These are phyloP conservation scores for Stenocarpella maydis DNA, from an alignment of 2,329 filamentous ascomycete genomes.

Conservation along the genomic window DNA sequence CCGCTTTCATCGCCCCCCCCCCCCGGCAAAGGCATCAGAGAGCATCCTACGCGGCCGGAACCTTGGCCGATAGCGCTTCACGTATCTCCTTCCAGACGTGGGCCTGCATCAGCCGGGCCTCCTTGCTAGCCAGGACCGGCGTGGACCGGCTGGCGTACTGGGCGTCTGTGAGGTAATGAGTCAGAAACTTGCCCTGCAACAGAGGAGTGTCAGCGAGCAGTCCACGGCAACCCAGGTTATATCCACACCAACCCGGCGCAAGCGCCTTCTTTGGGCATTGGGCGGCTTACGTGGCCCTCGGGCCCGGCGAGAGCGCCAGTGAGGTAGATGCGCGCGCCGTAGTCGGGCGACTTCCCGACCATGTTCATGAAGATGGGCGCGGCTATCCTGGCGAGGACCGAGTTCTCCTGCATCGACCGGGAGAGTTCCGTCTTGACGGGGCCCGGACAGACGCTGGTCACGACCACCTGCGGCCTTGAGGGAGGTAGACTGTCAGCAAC, in stretches of 20 bases:
- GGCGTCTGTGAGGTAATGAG: constrained; percentile 24
- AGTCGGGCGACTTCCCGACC: constrained; percentile 23
- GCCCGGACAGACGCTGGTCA: constrained; percentile 32
- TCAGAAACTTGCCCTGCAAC: constrained; percentile 30
- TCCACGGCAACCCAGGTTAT: not conserved
- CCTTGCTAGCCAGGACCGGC: constrained; percentile 12
- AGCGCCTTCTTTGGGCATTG: not conserved
- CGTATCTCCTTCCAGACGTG: constrained; percentile 32
- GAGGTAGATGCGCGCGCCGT: constrained; percentile 27
- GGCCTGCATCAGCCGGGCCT: constrained; percentile 19
- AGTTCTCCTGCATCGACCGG: constrained; percentile 27
- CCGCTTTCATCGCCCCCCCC: not conserved
- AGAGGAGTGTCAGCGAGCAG: not conserved
- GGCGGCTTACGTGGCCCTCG: constrained; percentile 19
- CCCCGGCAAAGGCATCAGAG: not conserved
- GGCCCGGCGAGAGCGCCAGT: constrained; percentile 19
- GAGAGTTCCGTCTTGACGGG: constrained; percentile 31
- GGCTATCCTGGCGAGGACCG: not conserved
- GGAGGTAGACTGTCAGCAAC: not conserved
- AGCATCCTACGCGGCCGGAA: not conserved
- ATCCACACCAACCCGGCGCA: too few species aligned
- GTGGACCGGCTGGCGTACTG: constrained; percentile 29
- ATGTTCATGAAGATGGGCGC: constrained; percentile 20
- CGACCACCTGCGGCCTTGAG: constrained; percentile 41
- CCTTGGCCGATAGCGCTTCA: not conserved